Base-by-base conservation (phyloP, 805 yeast species). In the Myxozyma melibiosi region DNA sequence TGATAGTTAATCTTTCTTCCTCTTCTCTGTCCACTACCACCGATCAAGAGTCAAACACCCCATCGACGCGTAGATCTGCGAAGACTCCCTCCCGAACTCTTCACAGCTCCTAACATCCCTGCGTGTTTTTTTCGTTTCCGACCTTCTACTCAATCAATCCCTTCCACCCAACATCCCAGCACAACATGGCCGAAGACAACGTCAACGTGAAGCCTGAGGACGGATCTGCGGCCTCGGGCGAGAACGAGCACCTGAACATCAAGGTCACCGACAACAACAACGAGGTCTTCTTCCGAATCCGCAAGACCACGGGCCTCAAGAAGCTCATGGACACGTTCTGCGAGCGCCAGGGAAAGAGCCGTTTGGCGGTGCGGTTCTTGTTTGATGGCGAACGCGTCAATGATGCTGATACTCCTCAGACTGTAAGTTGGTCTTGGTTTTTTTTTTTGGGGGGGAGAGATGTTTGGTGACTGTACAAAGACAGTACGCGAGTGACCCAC, bases 291-390 rank as follows among this genome's bases (percentile, higher is more conserved):
- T 94, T 94, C 84, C 91, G 92, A 74, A 92, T 94, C 74, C 90
- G 91, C 77, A 82, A 88, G 75, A 80, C 91, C 39, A 94, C 99
- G 4, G 96, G 92, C 46, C 81, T 94, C 78, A 88, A 83, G 73
- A 88, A 96, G 76, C 84, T 94, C 68, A 92, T 94, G 90, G 98
- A 92, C 69, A 96, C 97, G 11, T 94, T 92, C 73, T 95, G 98
- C 73, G 91, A 91, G 76, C 88, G 99, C 78, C 96, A 92, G 70
- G 98, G 98, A 42, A 92, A 92, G 73, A 84, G 86, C 63, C 76
- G 86, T 70, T 83, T 81, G 65, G 83, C 92, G 50, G 77, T 94
- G 71, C 84, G 98, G 73, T 94, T 94, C 73, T 78, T 94, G 69
- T 85, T 85, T 70, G 99, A 94, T 65, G 99, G 99, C 63, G 87